These are phyloP conservation scores for Podaxis sp. DNA, from an alignment of 768 basidiomycete genomes.

Conservation along the genomic window DNA sequence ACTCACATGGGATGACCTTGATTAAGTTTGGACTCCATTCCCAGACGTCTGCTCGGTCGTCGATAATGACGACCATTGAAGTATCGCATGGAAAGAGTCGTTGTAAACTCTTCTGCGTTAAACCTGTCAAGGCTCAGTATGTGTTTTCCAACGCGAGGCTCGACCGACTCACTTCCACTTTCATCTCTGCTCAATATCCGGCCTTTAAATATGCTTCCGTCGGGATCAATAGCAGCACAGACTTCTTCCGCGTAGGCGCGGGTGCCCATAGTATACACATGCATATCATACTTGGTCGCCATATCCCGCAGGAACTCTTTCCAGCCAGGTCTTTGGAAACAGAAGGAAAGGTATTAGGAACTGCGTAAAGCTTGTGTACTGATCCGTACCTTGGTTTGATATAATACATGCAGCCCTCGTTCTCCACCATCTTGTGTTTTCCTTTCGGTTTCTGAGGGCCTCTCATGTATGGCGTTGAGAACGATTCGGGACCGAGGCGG, in stretches of 20 bases:
- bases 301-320: conserved; percentile 71
- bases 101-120: conserved; percentile 90
- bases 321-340: conserved; percentile 70
- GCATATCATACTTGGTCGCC: conserved; percentile 91
- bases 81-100: conserved; percentile 95
- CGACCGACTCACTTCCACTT: conserved; percentile 77
- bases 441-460: conserved; percentile 45
- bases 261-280: conserved; percentile 99
- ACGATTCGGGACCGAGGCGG: conserved; percentile 80
- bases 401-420: conserved; percentile 92
- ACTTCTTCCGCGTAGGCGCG: conserved; percentile 96
- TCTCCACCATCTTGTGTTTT: conserved; percentile 66
- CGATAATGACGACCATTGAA: conserved; percentile 98
- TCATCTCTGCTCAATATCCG: conserved; percentile 93
- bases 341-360: conserved; percentile 8
- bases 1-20: conserved; percentile 92
- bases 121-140: conserved; percentile 46
- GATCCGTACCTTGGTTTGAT: conserved; percentile 88
- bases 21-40: conserved; percentile 95
- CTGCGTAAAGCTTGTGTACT: conserved; percentile 10
- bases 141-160: conserved; percentile 12
- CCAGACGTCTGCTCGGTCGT: conserved; percentile 99
- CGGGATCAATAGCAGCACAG: conserved; percentile 91
- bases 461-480: conserved; percentile 40
- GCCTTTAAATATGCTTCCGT: conserved; percentile 80